Percentiles rank a stretch among this genome's conserved stretches.
Conservation (phyloP, 1,284 basidiomycete species). For the Tilletia horrida region DNA sequence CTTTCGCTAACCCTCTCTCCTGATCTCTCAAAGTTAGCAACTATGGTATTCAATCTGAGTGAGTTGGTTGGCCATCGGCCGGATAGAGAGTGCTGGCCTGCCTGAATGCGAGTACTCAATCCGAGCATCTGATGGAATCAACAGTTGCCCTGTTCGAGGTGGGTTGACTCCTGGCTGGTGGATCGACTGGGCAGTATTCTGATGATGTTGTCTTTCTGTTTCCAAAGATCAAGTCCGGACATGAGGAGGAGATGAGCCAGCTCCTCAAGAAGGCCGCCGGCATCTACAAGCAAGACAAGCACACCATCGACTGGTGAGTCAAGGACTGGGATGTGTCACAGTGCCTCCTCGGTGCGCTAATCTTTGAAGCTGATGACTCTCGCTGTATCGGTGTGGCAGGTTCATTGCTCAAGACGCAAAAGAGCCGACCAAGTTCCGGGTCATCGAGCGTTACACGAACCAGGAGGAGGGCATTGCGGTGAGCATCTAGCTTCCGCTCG, state of each 20-base stretch:
- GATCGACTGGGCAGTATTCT: neutral
- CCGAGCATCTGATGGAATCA: no score
- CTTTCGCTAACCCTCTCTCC: no score
- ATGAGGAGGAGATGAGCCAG: constrained; percentile 7
- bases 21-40: no score
- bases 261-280: neutral
- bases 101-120: no score
- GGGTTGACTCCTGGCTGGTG: no score
- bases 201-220: neutral
- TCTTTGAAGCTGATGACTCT: neutral
- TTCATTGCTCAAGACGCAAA: constrained; percentile 5
- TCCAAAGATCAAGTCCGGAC: constrained; percentile 6
- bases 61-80: no score
- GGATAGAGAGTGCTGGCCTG: no score
- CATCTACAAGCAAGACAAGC: constrained; percentile 10
- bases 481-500: neutral
- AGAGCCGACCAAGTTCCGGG: constrained; percentile 3
- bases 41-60: no score
- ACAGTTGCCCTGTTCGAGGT: no score
- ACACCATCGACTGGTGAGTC: constrained; percentile 7
- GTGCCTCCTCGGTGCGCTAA: neutral
- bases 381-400: neutral
- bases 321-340: no score
- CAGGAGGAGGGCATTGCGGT: constrained; percentile 3
- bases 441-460: constrained; percentile 7